Base-by-base conservation (phyloP, 306 rosid species). In the Adenanthera pavonina region DNA sequence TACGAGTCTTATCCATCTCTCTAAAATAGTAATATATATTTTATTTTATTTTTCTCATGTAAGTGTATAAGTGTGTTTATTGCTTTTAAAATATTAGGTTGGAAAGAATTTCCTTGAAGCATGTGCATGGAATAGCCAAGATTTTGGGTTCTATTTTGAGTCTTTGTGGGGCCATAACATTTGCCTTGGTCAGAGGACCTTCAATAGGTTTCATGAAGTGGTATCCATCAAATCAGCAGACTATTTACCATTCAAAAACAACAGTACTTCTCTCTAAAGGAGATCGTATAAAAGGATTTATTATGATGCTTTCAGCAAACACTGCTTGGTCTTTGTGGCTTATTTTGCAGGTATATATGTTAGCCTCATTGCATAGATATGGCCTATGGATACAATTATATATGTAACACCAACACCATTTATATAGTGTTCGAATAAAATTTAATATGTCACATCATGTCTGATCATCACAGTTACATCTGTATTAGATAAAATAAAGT, bases 271-370 rank as follows among this genome's bases (percentile, higher is more conserved):
- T 83, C 48, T 83, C 86, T 78, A 84, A 70, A 78, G 83, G 60
- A 20, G 91, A 92, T 15, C 76, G 69, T 74, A 68, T 92, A 2
- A 95, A 74, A 84, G 99, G 98, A 33, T 41, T 97, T 33, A 81
- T 92, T 61, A 77, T 90, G 82, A 95, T 95, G 99, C 88, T 95
- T 76, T 79, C 91, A 15, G 99, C 96, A 86, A 95, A 93, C 80
- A 82, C 85, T 64, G 43, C 88, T 54, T 93, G 97, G 97, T 88
- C 97, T 67, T 47, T 95, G 40, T 95, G 99, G 98, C 97, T 95
- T 68, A 83, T 95, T 85, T 84, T 93, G 69, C 99, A 95, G 97
- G 99, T 94, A 44, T 1, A 1, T 56, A n/a, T 44, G 3, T 44
- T 19, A 43, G 40, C 25, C 36, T 60, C 15, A 30, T 10, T 25